These are phyloP conservation scores for Albophoma yamanashiensis DNA, from an alignment of 2,329 filamentous ascomycete genomes.

Conservation along the genomic window DNA sequence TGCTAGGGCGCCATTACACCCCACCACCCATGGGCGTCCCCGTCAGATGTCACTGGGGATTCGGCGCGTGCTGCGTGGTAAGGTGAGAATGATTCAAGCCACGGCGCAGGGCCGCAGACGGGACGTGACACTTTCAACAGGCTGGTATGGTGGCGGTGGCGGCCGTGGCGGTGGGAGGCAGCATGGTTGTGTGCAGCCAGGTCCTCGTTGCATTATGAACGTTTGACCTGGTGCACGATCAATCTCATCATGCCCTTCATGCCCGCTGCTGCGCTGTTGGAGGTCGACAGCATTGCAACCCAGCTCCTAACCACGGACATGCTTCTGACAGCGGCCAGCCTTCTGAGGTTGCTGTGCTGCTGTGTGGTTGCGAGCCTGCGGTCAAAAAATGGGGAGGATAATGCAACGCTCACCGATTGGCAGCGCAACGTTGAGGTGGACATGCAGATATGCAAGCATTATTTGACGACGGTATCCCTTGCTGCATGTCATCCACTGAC, in stretches of 20 bases:
- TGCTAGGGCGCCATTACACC: slow-evolving; percentile 3
- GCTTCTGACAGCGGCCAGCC: background rate
- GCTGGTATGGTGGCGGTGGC: background rate
- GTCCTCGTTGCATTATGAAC: background rate
- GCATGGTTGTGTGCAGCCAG: background rate
- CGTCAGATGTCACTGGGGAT: background rate
- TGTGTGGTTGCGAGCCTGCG: background rate
- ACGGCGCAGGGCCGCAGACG: background rate
- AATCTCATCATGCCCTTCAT: background rate
- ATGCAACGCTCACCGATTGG: background rate
- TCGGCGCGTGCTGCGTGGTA: background rate
- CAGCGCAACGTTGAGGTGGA: background rate
- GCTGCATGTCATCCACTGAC: background rate
- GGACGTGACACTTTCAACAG: background rate
- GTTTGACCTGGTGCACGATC: background rate
- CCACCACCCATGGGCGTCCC: background rate
- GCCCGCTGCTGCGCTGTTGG: background rate
- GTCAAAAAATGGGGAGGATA: background rate
- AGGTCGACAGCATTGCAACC: background rate
- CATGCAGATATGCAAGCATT: background rate
- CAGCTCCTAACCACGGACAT: background rate
- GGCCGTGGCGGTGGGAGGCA: background rate
- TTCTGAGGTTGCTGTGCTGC: background rate
- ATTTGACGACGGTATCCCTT: background rate
- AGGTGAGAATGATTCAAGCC: background rate